These are phyloP conservation scores for Suillus decipiens DNA, from an alignment of 768 basidiomycete genomes.

Conservation along the genomic window DNA sequence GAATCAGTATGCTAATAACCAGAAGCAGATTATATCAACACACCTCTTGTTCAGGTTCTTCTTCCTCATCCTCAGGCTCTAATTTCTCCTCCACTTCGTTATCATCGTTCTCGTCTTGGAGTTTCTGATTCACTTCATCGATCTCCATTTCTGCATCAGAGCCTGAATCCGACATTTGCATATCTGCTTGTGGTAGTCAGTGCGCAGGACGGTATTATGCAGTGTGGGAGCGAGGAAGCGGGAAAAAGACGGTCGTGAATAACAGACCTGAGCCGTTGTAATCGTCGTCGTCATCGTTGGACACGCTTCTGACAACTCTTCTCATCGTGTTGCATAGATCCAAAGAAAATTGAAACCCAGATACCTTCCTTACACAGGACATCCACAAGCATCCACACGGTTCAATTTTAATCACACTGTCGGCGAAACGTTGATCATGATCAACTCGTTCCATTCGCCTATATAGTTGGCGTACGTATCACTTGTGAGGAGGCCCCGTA, in stretches of 20 bases:
- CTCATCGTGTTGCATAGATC: not conserved
- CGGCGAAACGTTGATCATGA: too few species aligned
- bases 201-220: not conserved
- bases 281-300: slow-evolving; percentile 17
- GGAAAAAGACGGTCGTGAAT: slow-evolving; percentile 1
- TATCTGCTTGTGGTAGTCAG: slow-evolving; percentile 17
- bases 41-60: slow-evolving; percentile 30
- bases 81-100: slow-evolving; percentile 27
- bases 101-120: slow-evolving; percentile 18
- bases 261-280: slow-evolving; percentile 7
- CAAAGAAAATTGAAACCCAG: slow-evolving; percentile 27
- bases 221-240: slow-evolving; percentile 11
- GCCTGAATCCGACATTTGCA: slow-evolving; percentile 26
- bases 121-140: slow-evolving; percentile 34
- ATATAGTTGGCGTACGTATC: too few species aligned
- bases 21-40: slow-evolving; percentile 15
- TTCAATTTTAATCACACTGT: too few species aligned
- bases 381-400: not conserved
- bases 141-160: slow-evolving; percentile 42
- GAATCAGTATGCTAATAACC: slow-evolving; percentile 23
- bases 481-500: too few species aligned
- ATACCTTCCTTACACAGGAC: slow-evolving; percentile 4
- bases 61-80: slow-evolving; percentile 39
- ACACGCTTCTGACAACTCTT: slow-evolving; percentile 11
- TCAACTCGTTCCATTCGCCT: not conserved